Conservation (phyloP, 495 filamentous ascomycete genomes). For the Podospora comata region DNA sequence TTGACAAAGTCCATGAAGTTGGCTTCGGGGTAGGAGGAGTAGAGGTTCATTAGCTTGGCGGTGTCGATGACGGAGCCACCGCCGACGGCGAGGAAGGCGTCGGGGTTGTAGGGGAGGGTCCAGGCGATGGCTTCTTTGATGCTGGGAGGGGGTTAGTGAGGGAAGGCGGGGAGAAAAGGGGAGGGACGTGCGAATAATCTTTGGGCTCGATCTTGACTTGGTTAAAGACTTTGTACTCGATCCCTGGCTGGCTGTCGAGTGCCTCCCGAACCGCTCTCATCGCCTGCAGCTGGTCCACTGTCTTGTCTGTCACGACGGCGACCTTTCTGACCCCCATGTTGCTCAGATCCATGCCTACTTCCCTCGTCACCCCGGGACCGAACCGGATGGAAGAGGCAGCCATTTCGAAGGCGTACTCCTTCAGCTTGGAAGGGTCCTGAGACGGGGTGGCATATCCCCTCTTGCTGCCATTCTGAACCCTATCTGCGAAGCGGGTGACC, state of each 20-base stretch:
- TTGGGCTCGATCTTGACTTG: constrained; percentile 83
- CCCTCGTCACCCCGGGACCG: constrained; percentile 86
- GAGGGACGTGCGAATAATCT: constrained; percentile 68
- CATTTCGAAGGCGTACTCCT: constrained; percentile 99
- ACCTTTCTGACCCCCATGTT: constrained; percentile 86
- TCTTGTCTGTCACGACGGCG: constrained; percentile 84
- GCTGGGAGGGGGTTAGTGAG: constrained; percentile 38
- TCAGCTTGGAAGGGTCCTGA: constrained; percentile 64
- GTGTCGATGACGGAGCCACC: constrained; percentile 92
- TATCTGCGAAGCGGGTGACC: constrained; percentile 32
- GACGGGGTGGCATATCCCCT: constrained; percentile 63
- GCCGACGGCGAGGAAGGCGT: constrained; percentile 91
- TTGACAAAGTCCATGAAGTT: constrained; percentile 98
- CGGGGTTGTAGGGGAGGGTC: constrained; percentile 70
- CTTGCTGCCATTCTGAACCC: constrained; percentile 16
- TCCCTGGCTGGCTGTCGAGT: constrained; percentile 51
- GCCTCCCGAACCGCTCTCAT: constrained; percentile 81
- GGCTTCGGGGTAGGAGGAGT: constrained; percentile 79
- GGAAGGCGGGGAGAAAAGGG: not conserved
- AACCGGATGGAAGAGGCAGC: constrained; percentile 91
- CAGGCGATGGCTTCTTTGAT: constrained; percentile 85
- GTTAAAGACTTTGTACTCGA: constrained; percentile 77
- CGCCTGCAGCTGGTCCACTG: constrained; percentile 71
- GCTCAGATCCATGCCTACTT: constrained; percentile 98
- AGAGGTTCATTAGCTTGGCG: constrained; percentile 97